Conservation (phyloP, 2,329 filamentous ascomycete species). For the Coniochaeta sp. region DNA sequence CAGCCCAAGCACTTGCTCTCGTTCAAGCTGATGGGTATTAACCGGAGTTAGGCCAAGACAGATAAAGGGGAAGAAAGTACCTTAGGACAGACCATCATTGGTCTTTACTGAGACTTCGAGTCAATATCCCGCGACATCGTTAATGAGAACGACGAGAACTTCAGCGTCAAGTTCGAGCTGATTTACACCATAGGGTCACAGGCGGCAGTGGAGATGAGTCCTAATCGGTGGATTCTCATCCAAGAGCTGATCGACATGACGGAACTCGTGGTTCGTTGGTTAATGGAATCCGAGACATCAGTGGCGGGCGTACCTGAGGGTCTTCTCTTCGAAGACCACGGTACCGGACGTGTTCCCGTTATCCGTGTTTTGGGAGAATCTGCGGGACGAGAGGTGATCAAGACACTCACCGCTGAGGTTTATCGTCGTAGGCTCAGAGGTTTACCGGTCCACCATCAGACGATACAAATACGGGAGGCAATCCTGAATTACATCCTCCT, state of each 20-base stretch:
- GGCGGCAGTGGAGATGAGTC: constrained; percentile 40
- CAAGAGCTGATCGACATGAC: constrained; percentile 45
- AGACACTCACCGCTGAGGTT: too few species aligned
- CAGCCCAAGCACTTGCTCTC: constrained; percentile 61
- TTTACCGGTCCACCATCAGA: too few species aligned
- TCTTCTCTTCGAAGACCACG: too few species aligned
- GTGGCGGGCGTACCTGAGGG: too few species aligned
- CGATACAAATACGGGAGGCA: too few species aligned
- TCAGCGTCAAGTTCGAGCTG: constrained; percentile 53
- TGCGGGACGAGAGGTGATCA: too few species aligned
- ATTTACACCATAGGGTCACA: constrained; percentile 56
- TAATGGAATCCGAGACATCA: constrained; percentile 17
- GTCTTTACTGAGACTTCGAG: too few species aligned
- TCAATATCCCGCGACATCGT: constrained; percentile 45
- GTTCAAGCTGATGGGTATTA: constrained; percentile 54
- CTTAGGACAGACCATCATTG: constrained; percentile 32
- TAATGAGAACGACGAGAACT: constrained; percentile 60
- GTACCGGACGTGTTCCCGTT: too few species aligned
- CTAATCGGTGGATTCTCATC: constrained; percentile 48
- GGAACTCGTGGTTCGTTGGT: too few species aligned
- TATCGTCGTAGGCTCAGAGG: too few species aligned
- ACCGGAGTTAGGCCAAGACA: constrained; percentile 27
- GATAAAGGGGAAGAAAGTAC: constrained; percentile 24
- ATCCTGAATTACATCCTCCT: too few species aligned
- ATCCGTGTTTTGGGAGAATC: too few species aligned